Percentiles rank a stretch among this genome's conserved stretches.
Conservation (phyloP, 202 grass and related monocot genomes). For the Setaria viridis region DNA sequence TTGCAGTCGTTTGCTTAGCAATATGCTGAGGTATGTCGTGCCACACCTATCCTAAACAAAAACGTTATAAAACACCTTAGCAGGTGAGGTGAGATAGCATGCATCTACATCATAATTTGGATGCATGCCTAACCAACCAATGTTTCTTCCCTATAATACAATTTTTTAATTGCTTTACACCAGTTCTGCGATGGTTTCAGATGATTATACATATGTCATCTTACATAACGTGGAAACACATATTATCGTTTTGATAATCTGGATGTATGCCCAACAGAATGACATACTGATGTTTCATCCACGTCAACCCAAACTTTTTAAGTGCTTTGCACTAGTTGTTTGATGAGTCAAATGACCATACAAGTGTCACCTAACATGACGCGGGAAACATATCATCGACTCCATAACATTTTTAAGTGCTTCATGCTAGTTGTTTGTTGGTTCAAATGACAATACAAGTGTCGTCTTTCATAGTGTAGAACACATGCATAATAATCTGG, state of each 20-base stretch:
- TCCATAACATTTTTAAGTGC: not conserved
- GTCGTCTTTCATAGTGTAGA: not conserved
- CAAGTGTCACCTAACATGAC: not conserved
- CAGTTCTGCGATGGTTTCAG: no score
- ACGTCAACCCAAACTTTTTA: not conserved
- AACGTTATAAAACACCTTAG: not conserved
- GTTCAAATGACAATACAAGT: not conserved
- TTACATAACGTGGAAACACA: no score
- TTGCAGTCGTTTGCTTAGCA: not conserved
- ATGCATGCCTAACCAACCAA: not conserved
- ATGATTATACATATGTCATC: no score
- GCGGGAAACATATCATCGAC: not conserved
- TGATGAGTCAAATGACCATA: not conserved
- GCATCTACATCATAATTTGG: not conserved
- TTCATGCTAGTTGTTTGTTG: not conserved
- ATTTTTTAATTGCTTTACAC: no score
- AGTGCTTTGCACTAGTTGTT: not conserved
- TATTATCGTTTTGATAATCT: no score
- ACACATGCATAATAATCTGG: not conserved
- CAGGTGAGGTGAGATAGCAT: not conserved
- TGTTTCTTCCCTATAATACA: not conserved
- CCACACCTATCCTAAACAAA: not conserved
- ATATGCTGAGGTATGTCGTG: not conserved
- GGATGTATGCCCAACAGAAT: no score
- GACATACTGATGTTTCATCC: no score